phyloP scores from a whole-genome alignment of 2,329 filamentous ascomycete genomes.

The Paraconiothyrium brasiliense region DNA sequence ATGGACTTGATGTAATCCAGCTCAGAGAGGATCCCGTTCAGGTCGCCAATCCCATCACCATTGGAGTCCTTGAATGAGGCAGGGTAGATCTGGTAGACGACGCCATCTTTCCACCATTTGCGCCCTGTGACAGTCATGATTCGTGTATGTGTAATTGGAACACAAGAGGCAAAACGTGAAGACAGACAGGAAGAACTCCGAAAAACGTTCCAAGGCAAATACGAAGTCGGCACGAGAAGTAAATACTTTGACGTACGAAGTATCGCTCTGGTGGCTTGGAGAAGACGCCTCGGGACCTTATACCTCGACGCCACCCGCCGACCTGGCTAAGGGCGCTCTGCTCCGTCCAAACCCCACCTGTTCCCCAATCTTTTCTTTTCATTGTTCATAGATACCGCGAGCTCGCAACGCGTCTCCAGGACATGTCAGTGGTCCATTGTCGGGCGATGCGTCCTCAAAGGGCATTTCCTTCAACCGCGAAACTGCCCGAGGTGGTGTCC shows the following conservation, averaged over 20 bases:
- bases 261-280: constrained; percentile 16
- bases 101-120: constrained; percentile 69
- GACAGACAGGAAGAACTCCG: neutral
- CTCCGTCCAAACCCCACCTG: constrained; percentile 1
- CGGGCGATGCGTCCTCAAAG: constrained; percentile 12
- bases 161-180: neutral
- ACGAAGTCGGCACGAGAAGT: constrained; percentile 1
- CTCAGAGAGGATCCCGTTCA: constrained; percentile 66
- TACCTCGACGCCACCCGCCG: constrained; percentile 13
- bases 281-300: constrained; percentile 16
- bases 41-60: constrained; percentile 64
- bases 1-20: constrained; percentile 65
- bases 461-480: neutral
- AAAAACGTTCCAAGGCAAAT: neutral
- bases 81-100: constrained; percentile 70
- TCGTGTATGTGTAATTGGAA: constrained; percentile 1
- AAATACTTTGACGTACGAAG: neutral
- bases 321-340: constrained; percentile 1
- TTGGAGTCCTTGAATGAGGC: constrained; percentile 69
- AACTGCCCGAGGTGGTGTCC: neutral
- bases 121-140: constrained; percentile 44
- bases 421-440: constrained; percentile 16
- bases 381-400: neutral
- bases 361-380: neutral
- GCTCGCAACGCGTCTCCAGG: neutral